phyloP scores from a whole-genome alignment of 148 eudicot species.

The Selenicereus undatus region DNA sequence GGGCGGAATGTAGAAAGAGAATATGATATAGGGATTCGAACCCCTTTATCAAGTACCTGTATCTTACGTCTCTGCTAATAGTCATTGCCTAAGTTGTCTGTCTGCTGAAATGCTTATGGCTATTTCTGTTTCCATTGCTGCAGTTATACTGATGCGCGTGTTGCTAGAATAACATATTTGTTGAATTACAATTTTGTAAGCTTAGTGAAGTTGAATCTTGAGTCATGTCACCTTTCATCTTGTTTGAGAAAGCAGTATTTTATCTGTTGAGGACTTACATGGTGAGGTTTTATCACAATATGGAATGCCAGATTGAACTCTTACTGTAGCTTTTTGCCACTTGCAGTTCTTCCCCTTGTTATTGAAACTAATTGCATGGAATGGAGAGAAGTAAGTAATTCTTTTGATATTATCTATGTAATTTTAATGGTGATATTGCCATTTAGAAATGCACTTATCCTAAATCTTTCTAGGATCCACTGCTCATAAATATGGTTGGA shows the following conservation, averaged over 20 bases:
- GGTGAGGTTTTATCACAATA: not conserved
- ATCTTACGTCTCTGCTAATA: not conserved
- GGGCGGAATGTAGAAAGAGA: not conserved
- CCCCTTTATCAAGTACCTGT: not conserved
- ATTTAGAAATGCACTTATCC: not conserved
- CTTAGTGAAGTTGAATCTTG: constrained; percentile 10
- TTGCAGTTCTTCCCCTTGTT: constrained; percentile 90
- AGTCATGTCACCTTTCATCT: not conserved
- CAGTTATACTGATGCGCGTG: not conserved
- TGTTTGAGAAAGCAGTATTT: not conserved
- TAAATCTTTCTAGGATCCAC: no score
- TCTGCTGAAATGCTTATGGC: constrained; percentile 1
- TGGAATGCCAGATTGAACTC: constrained; percentile 11
- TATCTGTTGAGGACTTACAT: not conserved
- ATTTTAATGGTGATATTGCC: not conserved
- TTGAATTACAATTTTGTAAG: not conserved
- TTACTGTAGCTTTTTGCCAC: not conserved
- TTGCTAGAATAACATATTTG: not conserved
- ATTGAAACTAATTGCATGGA: constrained; percentile 94
- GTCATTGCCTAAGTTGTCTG: not conserved
- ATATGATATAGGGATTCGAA: not conserved
- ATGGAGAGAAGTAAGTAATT: constrained; percentile 80
- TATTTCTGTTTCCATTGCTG: not conserved
- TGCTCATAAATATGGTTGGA: no score
- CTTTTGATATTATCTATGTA: not conserved